A percentile compares a stretch with the other conserved stretches of the same genome.
Conservation (phyloP, 129 eudicot species). For the Centaurea solstitialis region DNA sequence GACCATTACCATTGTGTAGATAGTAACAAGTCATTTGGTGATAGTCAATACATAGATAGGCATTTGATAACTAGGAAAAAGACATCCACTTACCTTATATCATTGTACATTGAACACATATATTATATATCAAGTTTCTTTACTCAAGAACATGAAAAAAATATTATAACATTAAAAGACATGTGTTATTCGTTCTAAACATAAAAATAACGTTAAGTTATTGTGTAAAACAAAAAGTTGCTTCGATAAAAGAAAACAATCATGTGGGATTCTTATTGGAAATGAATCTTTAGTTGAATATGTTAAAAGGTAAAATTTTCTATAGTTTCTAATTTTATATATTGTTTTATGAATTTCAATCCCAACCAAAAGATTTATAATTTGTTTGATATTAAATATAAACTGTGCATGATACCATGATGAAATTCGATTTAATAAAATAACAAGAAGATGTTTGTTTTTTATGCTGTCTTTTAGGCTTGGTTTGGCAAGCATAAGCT, state of each 20-base stretch:
- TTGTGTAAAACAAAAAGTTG: background rate
- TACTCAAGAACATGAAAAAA: background rate
- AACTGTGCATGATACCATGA: background rate
- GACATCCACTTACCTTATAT: background rate
- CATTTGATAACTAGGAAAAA: background rate
- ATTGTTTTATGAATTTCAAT: too few relatives aligned
- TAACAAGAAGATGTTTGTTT: background rate
- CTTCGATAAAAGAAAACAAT: background rate
- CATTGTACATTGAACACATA: background rate
- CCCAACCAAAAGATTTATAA: too few relatives aligned
- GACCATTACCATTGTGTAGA: background rate
- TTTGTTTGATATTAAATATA: too few relatives aligned
- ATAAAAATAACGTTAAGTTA: too few relatives aligned
- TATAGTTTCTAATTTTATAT: too few relatives aligned
- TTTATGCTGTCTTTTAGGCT: too few relatives aligned
- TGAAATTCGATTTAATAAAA: background rate
- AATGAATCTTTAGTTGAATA: background rate
- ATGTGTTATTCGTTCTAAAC: too few relatives aligned
- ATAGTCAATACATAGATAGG: too few relatives aligned
- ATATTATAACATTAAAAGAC: background rate
- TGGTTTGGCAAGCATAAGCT: too few relatives aligned
- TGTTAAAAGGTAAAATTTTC: too few relatives aligned
- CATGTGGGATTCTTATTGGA: background rate
- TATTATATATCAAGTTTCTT: too few relatives aligned
- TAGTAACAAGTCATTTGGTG: background rate